Evolutionary conservation across 306 rosid species (phyloP).

Genomic region (Comarum palustre): DNA sequence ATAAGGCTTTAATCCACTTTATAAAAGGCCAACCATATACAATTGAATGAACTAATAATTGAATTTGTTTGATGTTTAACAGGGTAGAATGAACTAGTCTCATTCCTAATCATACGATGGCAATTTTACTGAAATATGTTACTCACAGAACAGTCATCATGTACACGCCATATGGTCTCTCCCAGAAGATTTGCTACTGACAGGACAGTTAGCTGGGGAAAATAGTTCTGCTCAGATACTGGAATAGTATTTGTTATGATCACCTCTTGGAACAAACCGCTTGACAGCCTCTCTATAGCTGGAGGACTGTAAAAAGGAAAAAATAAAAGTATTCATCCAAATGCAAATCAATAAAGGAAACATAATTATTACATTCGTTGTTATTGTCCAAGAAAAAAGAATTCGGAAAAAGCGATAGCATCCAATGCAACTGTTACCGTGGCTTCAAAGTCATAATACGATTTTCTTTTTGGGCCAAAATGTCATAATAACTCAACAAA

Average conservation of each 20-base stretch:
- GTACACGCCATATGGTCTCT: conserved; percentile 99
- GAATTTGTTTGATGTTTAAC: background rate
- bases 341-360: conserved; percentile 3
- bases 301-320: conserved; percentile 71
- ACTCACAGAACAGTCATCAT: conserved; percentile 98
- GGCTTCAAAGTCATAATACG: background rate
- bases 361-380: conserved; percentile 2
- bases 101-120: conserved; percentile 6
- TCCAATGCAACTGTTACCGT: background rate
- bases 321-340: background rate
- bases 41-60: conserved; percentile 8
- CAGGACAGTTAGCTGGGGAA: conserved; percentile 83
- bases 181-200: conserved; percentile 97
- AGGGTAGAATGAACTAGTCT: conserved; percentile 16
- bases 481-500: background rate
- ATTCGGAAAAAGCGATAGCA: background rate
- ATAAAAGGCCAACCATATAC: background rate
- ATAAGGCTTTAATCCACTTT: conserved; percentile 6
- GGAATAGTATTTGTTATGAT: conserved; percentile 91
- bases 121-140: conserved; percentile 57
- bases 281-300: conserved; percentile 84
- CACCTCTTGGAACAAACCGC: conserved; percentile 94
- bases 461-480: background rate
- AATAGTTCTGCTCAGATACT: conserved; percentile 70
- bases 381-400: background rate